Percentiles rank a stretch among this genome's conserved stretches.
phyloP scores from a whole-genome alignment of 2,329 filamentous ascomycete species.

The Setomelanomma holmii region DNA sequence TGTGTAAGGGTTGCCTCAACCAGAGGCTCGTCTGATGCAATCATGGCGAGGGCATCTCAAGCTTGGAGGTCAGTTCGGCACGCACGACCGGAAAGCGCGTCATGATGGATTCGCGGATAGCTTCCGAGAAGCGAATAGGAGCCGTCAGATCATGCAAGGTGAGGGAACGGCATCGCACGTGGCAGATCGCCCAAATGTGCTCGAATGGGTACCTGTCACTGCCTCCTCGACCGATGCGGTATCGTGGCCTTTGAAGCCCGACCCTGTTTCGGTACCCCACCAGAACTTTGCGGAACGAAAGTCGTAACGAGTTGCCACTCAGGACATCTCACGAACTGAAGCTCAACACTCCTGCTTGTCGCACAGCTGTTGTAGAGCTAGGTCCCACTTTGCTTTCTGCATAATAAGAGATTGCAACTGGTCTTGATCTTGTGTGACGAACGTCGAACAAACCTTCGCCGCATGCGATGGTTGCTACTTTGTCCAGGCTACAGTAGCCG shows the following conservation, averaged over 20 bases:
- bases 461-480: not conserved
- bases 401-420: too few relatives aligned
- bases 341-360: not conserved
- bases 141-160: not conserved
- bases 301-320: not conserved
- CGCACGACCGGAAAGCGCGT: not conserved
- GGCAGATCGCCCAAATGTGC: not conserved
- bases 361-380: too few relatives aligned
- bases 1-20: not conserved
- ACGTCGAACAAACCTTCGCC: too few relatives aligned
- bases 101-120: not conserved
- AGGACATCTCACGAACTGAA: not conserved
- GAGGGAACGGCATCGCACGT: not conserved
- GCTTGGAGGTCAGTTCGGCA: not conserved
- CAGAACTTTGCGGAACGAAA: not conserved
- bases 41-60: not conserved
- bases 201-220: not conserved
- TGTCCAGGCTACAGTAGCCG: not conserved
- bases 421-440: too few relatives aligned
- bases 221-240: not conserved
- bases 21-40: not conserved
- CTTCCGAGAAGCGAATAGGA: not conserved
- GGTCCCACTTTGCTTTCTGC: too few relatives aligned
- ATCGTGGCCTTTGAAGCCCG: not conserved
- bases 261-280: not conserved